phyloP scores from a whole-genome alignment of 352 stramenopile species.

The Pythium rhizo-oryzae region DNA sequence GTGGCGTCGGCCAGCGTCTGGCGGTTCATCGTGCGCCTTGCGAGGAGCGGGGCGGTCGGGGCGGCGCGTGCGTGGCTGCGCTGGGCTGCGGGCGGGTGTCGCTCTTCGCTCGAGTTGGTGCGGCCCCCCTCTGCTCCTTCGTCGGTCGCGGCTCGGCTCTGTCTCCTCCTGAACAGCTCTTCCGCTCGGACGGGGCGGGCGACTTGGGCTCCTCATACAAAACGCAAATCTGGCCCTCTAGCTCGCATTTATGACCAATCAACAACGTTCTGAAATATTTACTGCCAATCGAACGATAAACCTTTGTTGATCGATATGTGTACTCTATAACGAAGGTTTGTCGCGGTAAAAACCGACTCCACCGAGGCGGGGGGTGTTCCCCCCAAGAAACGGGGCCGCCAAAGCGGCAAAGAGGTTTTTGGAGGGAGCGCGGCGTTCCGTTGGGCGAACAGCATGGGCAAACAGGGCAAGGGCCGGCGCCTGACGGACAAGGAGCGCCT shows the following conservation, averaged over 20 bases:
- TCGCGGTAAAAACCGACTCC: constrained; percentile 22
- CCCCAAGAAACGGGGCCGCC: constrained; percentile 23
- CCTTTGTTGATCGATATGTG: background rate
- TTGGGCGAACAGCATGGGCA: constrained; percentile 35
- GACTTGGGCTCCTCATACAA: constrained; percentile 27
- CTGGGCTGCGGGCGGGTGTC: constrained; percentile 9
- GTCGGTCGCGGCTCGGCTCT: constrained; percentile 27
- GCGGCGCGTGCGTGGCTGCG: background rate
- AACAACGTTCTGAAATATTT: too few relatives aligned
- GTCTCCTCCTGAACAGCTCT: constrained; percentile 32
- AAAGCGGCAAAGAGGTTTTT: constrained; percentile 28
- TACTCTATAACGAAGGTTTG: background rate
- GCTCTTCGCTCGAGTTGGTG: background rate
- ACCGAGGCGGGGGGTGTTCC: background rate
- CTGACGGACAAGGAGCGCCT: constrained; percentile 67
- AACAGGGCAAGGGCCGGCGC: constrained; percentile 45
- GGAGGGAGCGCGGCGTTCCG: constrained; percentile 8
- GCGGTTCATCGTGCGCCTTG: constrained; percentile 64
- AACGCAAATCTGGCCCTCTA: constrained; percentile 1
- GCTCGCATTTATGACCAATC: constrained; percentile 22
- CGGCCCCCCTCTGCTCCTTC: constrained; percentile 6
- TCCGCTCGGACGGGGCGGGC: constrained; percentile 21
- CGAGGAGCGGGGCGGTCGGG: background rate
- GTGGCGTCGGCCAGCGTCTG: constrained; percentile 80
- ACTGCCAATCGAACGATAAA: background rate